A percentile compares a stretch with the other conserved stretches of the same genome.
phyloP scores from a whole-genome alignment of 1,284 basidiomycete genomes.

The Trametes versicolor region DNA sequence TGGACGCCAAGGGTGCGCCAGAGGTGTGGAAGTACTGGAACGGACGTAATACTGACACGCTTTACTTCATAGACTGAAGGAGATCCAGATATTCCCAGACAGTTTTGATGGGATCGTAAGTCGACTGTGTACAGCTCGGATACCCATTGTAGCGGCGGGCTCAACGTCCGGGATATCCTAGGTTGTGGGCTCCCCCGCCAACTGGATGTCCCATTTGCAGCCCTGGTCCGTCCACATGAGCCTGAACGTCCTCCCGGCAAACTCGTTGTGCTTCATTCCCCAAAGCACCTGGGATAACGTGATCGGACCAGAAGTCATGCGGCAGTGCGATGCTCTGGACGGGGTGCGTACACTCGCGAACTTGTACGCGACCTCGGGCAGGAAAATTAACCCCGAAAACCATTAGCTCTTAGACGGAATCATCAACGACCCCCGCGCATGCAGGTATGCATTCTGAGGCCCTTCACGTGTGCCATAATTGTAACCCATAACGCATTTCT shows the following conservation, averaged over 20 bases:
- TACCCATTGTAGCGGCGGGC: neutral
- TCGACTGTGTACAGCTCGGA: neutral
- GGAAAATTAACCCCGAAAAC: neutral
- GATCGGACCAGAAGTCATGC: conserved; percentile 34
- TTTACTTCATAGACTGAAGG: conserved; percentile 25
- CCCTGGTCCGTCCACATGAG: conserved; percentile 28
- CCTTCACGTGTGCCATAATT: neutral
- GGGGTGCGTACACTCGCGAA: conserved; percentile 32
- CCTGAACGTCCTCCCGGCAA: conserved; percentile 25
- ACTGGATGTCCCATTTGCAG: conserved; percentile 33
- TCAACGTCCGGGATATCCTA: neutral
- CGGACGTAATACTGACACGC: neutral
- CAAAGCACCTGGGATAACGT: conserved; percentile 26
- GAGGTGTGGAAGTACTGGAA: neutral
- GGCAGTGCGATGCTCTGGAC: conserved; percentile 41
- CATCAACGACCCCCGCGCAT: conserved; percentile 44
- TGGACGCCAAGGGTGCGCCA: conserved; percentile 31
- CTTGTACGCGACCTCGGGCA: neutral
- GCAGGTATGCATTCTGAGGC: conserved; percentile 32
- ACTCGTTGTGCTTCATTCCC: conserved; percentile 26
- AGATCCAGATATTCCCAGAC: conserved; percentile 35
- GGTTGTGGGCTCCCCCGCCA: conserved; percentile 35
- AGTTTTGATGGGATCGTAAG: conserved; percentile 36
- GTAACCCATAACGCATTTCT: neutral
- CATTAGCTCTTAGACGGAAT: conserved; percentile 41